Conservation (phyloP, 2,329 filamentous ascomycete genomes). For the Curvularia eragrostidis region DNA sequence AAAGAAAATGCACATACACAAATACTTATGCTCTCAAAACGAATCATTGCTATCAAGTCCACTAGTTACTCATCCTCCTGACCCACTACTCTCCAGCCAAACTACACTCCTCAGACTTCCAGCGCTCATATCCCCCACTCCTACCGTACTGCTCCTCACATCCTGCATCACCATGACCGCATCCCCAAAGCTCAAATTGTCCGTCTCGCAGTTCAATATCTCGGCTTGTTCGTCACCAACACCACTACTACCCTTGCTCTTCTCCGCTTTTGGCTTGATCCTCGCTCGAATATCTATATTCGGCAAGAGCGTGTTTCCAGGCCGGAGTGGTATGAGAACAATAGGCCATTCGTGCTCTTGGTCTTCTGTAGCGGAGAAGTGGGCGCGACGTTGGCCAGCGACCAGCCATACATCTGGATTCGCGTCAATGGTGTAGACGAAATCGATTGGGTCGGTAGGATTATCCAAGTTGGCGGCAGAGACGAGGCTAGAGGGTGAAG, state of each 20-base stretch:
- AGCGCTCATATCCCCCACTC: constrained; percentile 39
- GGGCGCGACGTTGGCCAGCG: constrained; percentile 79
- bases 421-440: constrained; percentile 81
- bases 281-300: constrained; percentile 75
- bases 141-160: constrained; percentile 67
- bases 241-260: constrained; percentile 15
- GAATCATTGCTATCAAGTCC: not conserved
- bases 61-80: not conserved
- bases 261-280: constrained; percentile 48
- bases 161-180: constrained; percentile 77
- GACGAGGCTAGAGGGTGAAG: constrained; percentile 31
- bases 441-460: constrained; percentile 65
- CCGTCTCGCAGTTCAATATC: constrained; percentile 71
- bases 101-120: constrained; percentile 32
- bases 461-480: constrained; percentile 36
- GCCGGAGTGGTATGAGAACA: constrained; percentile 78
- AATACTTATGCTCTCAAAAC: too few relatives aligned
- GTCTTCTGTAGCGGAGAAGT: constrained; percentile 67
- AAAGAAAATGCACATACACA: too few relatives aligned
- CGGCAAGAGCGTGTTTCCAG: constrained; percentile 80
- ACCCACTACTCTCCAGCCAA: constrained; percentile 38
- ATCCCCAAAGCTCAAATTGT: constrained; percentile 79
- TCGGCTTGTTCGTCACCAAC: constrained; percentile 24
- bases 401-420: constrained; percentile 81
- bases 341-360: constrained; percentile 66